phyloP scores from a whole-genome alignment of 2,329 filamentous ascomycete species.

The Alternaria ventricosa region DNA sequence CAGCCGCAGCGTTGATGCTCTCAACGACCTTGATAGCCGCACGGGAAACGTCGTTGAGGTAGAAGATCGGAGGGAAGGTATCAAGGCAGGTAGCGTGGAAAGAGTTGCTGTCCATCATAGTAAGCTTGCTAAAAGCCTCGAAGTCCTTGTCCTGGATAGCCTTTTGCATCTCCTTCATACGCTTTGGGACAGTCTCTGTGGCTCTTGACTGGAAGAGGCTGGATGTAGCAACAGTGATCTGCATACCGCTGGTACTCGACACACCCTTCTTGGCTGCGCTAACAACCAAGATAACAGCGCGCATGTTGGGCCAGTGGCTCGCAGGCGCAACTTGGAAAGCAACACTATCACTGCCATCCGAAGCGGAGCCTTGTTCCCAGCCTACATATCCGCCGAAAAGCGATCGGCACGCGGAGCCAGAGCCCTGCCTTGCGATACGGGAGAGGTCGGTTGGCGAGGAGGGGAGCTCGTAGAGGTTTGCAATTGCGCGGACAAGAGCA shows the following conservation, averaged over 20 bases:
- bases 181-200: conserved; percentile 75
- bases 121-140: conserved; percentile 82
- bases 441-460: conserved; percentile 83
- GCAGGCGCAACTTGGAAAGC: conserved; percentile 89
- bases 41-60: conserved; percentile 92
- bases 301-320: conserved; percentile 94
- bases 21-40: conserved; percentile 90
- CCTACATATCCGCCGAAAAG: conserved; percentile 96
- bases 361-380: conserved; percentile 80
- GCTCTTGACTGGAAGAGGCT: conserved; percentile 83
- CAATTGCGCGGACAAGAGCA: conserved; percentile 79
- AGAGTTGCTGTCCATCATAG: conserved; percentile 95
- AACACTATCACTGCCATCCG: conserved; percentile 83
- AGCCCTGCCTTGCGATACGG: conserved; percentile 89
- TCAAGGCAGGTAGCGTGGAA: conserved; percentile 97
- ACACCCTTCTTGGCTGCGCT: conserved; percentile 96
- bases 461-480: conserved; percentile 86
- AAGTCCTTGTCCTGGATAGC: conserved; percentile 83
- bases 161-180: conserved; percentile 85
- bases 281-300: conserved; percentile 87
- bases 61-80: conserved; percentile 97
- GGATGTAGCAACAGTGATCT: conserved; percentile 91
- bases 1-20: conserved; percentile 80
- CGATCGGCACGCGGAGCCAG: conserved; percentile 90
- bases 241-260: conserved; percentile 92